Conservation (phyloP, 495 filamentous ascomycete genomes). For the Hamigera avellanea region DNA sequence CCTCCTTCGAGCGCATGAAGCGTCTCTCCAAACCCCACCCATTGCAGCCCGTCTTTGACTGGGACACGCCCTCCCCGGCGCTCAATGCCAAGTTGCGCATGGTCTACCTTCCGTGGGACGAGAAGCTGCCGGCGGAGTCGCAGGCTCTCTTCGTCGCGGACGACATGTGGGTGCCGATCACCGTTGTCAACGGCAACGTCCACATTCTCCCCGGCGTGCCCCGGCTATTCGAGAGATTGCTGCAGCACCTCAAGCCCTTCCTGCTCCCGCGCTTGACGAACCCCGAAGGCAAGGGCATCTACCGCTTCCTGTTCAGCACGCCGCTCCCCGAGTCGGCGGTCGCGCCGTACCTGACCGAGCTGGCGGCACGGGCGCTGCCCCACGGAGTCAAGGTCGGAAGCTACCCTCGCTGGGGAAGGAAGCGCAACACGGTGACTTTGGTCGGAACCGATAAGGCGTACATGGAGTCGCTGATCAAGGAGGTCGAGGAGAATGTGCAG, state of each 20-base stretch:
- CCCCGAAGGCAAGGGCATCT: constrained; percentile 67
- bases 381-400: constrained; percentile 89
- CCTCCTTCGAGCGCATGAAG: constrained; percentile 73
- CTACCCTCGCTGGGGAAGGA: constrained; percentile 87
- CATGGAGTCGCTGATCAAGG: constrained; percentile 47
- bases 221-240: constrained; percentile 62
- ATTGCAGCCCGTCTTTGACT: constrained; percentile 66
- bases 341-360: constrained; percentile 66
- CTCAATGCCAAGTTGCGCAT: constrained; percentile 77
- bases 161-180: constrained; percentile 80
- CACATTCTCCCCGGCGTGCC: constrained; percentile 91
- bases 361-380: constrained; percentile 57
- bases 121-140: constrained; percentile 40
- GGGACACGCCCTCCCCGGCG: constrained; percentile 68
- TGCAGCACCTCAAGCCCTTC: constrained; percentile 61
- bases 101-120: constrained; percentile 74
- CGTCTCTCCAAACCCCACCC: constrained; percentile 59
- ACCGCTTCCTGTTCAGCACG: constrained; percentile 72
- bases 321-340: constrained; percentile 76
- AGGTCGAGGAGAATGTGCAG: constrained; percentile 51
- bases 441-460: constrained; percentile 60
- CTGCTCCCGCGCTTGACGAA: constrained; percentile 59
- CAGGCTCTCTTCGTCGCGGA: constrained; percentile 71
- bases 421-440: constrained; percentile 80
- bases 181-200: constrained; percentile 81